Base-by-base conservation (phyloP, 1,284 basidiomycete species). In the Ceraceosorus guamensis region DNA sequence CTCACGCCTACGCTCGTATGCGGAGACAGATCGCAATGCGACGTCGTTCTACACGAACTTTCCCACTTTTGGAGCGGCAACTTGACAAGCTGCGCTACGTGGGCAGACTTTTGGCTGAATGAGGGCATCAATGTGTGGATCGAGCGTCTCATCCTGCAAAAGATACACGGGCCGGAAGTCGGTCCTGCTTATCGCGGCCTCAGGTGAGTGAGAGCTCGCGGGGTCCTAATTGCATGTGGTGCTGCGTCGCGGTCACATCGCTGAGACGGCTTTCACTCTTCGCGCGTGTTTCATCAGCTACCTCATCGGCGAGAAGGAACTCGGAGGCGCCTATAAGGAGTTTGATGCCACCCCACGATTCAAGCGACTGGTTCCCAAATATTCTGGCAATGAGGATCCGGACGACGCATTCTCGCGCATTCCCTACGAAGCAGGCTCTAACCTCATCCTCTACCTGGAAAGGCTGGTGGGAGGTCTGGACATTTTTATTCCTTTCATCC, bases 121-220 rank as follows among this genome's bases (percentile, higher is more conserved):
- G 69, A 80, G 74, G 80, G 90, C 37, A 95, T 89, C 87, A 95
- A 91, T 35, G 92, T 89, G 0, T 96, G 92, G 74, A 86, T 90
- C 50, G 93, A 98, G 77, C 84, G 91, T 24, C 79, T 95, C 7
- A 80, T 95, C 39, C 84, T 87, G 44, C 80, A 86, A 64, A 79
- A 81, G 51, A 79, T 93, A 1, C 85, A 92, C 71, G 70, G 66
- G 6, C 83, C 51, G 33, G 57, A 69, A 37, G 60, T 70, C 31
- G 73, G 73, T 3, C 71, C 88, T 14, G 84, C 86, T 0, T 84
- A 88, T 57, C 86, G 93, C 37, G 89, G 85, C 11, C 91, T 91
- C 71, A 24, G 24, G 24, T 24, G 24, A 24, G 24, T 24, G 24
- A 24, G 24, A 24, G 24, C 24, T 24, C 2, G 24, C 24, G 2